Evolutionary conservation across 768 basidiomycete genomes (phyloP).

Genomic region (Sporobolomyces roseus): DNA sequence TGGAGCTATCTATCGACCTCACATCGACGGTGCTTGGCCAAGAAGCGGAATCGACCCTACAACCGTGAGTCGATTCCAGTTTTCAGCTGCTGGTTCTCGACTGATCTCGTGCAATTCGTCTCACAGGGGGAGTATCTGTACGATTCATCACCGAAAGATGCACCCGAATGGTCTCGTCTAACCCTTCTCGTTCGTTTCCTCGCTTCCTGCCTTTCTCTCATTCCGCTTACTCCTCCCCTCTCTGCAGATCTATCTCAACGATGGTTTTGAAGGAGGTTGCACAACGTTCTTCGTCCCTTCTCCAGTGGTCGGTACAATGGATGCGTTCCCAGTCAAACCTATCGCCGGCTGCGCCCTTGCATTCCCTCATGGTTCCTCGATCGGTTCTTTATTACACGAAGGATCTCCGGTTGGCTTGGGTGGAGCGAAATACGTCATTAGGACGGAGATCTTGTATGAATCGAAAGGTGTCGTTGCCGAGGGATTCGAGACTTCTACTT

Average conservation of each 20-base stretch:
- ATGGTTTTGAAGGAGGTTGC: conserved; percentile 55
- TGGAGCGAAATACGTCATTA: conserved; percentile 38
- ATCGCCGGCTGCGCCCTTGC: conserved; percentile 55
- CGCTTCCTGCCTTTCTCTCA: neutral
- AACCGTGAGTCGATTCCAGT: conserved; percentile 39
- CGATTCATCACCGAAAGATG: conserved; percentile 49
- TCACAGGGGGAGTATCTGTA: conserved; percentile 53
- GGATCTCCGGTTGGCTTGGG: conserved; percentile 31
- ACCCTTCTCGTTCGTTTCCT: conserved; percentile 30
- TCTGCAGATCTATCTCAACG: conserved; percentile 55
- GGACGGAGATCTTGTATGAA: conserved; percentile 28
- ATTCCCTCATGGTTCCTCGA: conserved; percentile 50
- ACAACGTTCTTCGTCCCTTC: conserved; percentile 61
- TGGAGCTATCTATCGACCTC: conserved; percentile 57
- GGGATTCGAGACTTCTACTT: conserved; percentile 20
- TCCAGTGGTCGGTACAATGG: conserved; percentile 51
- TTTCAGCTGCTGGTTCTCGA: neutral
- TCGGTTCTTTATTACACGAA: conserved; percentile 34
- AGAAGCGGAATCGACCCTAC: conserved; percentile 53
- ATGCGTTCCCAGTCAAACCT: conserved; percentile 56
- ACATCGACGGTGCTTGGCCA: conserved; percentile 59
- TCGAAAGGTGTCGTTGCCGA: conserved; percentile 13
- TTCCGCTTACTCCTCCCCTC: too few relatives aligned
- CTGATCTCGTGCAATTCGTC: neutral
- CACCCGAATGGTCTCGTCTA: conserved; percentile 37